Evolutionary conservation across 768 basidiomycete genomes (phyloP).

Genomic region (Leccinum fibrillosum): DNA sequence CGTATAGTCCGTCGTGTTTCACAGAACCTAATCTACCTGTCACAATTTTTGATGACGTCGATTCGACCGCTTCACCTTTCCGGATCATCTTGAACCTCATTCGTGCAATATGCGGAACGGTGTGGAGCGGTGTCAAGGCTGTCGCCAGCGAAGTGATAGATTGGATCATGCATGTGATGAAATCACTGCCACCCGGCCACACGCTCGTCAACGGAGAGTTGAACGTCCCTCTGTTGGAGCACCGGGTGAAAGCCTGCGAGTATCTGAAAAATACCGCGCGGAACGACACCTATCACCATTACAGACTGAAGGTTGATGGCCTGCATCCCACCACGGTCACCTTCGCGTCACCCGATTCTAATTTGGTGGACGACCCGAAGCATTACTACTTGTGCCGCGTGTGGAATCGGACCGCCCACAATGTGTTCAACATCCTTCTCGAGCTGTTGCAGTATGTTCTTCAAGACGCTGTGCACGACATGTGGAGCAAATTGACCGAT

Average conservation of each 20-base stretch:
- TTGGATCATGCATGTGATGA: slow-evolving; percentile 4
- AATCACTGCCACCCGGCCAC: slow-evolving; percentile 16
- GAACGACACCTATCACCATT: not conserved
- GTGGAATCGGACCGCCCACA: slow-evolving; percentile 16
- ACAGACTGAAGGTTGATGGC: slow-evolving; percentile 12
- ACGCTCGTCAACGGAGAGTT: slow-evolving; percentile 23
- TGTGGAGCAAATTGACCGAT: not conserved
- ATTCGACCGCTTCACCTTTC: slow-evolving; percentile 6
- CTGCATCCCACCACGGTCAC: slow-evolving; percentile 7
- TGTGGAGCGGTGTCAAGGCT: slow-evolving; percentile 8
- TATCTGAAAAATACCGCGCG: not conserved
- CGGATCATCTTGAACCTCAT: slow-evolving; percentile 14
- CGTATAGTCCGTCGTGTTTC: slow-evolving; percentile 17
- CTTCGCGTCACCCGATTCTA: not conserved
- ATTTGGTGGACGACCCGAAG: slow-evolving; percentile 1
- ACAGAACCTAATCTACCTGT: not conserved
- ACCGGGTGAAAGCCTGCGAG: slow-evolving; percentile 14
- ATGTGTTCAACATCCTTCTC: slow-evolving; percentile 14
- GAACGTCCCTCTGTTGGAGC: slow-evolving; percentile 22
- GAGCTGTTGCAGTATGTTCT: slow-evolving; percentile 17
- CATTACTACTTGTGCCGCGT: slow-evolving; percentile 21
- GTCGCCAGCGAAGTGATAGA: not conserved
- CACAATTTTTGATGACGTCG: slow-evolving; percentile 2
- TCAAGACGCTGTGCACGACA: not conserved
- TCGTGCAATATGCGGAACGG: slow-evolving; percentile 5